Evolutionary conservation across 1,139 yeast species (phyloP).

Genomic region (Saccharomyces hybrid): DNA sequence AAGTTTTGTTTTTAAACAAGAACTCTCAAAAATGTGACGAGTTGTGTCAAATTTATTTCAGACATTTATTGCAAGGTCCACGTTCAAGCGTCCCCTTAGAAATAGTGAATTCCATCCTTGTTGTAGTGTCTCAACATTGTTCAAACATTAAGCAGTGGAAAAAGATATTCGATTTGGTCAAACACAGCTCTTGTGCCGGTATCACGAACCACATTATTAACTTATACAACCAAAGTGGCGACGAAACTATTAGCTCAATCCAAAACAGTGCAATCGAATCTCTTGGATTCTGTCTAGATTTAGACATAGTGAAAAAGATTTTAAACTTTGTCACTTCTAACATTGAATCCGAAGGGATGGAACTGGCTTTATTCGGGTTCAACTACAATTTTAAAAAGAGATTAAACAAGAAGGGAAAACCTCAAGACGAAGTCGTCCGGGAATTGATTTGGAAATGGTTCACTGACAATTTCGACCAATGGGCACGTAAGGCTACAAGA

Average conservation of each 20-base stretch:
- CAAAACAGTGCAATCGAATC: constrained; percentile 50
- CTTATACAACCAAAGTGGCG: constrained; percentile 14
- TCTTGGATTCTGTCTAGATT: constrained; percentile 41
- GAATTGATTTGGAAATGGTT: constrained; percentile 49
- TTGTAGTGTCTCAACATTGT: constrained; percentile 31
- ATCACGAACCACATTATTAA: constrained; percentile 23
- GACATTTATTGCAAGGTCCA: constrained; percentile 45
- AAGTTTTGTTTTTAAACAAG: constrained; percentile 18
- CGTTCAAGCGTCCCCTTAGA: constrained; percentile 43
- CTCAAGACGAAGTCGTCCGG: constrained; percentile 8
- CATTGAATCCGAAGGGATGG: constrained; percentile 48
- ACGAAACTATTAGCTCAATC: constrained; percentile 30
- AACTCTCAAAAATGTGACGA: constrained; percentile 30
- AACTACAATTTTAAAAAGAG: constrained; percentile 25
- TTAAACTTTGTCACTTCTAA: constrained; percentile 50
- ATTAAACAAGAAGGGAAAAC: constrained; percentile 10
- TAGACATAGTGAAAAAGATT: constrained; percentile 43
- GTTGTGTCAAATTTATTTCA: constrained; percentile 38
- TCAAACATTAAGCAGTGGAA: constrained; percentile 48
- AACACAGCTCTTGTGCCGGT: constrained; percentile 36
- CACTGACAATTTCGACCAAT: constrained; percentile 41
- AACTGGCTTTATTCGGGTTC: constrained; percentile 48
- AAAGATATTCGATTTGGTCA: constrained; percentile 45
- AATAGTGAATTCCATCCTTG: constrained; percentile 35
- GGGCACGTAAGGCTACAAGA: constrained; percentile 41